Evolutionary conservation across 2,329 filamentous ascomycete genomes (phyloP).

Genomic region (Lecanicillium sp.): DNA sequence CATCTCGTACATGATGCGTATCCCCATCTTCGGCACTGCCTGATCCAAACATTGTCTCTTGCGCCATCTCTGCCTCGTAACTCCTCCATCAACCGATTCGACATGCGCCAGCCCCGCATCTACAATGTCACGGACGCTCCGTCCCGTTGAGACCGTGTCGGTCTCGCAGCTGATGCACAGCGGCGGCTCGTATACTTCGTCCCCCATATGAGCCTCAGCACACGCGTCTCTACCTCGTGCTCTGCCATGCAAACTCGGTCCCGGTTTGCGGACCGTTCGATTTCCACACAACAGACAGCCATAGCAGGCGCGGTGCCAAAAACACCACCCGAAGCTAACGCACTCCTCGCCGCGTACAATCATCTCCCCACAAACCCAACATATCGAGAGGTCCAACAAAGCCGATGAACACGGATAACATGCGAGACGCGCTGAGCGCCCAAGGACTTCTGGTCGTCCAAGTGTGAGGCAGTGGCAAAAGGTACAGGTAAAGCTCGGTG

Average conservation of each 20-base stretch:
- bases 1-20: too few relatives aligned
- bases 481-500: conserved; percentile 40
- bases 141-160: conserved; percentile 27
- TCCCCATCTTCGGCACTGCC: too few relatives aligned
- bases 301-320: conserved; percentile 50
- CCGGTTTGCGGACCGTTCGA: conserved; percentile 25
- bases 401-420: conserved; percentile 38
- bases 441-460: conserved; percentile 31
- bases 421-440: conserved; percentile 37
- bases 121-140: conserved; percentile 19
- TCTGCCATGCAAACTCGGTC: too few relatives aligned
- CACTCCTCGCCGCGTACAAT: conserved; percentile 45
- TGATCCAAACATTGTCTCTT: conserved; percentile 1
- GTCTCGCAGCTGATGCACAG: conserved; percentile 39
- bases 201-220: conserved; percentile 6
- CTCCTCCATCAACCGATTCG: conserved; percentile 35
- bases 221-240: conserved; percentile 9
- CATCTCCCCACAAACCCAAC: conserved; percentile 49
- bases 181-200: conserved; percentile 38
- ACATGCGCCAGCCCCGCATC: conserved; percentile 35
- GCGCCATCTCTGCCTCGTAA: conserved; percentile 36
- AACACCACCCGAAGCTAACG: conserved; percentile 52
- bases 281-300: conserved; percentile 46
- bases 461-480: conserved; percentile 41
- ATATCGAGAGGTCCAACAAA: conserved; percentile 45